Evolutionary conservation across 192 early-diverging fungal genomes (phyloP), one percentile per base, ranked within the genome.

Genomic region (Chytriomyces confervae): DNA sequence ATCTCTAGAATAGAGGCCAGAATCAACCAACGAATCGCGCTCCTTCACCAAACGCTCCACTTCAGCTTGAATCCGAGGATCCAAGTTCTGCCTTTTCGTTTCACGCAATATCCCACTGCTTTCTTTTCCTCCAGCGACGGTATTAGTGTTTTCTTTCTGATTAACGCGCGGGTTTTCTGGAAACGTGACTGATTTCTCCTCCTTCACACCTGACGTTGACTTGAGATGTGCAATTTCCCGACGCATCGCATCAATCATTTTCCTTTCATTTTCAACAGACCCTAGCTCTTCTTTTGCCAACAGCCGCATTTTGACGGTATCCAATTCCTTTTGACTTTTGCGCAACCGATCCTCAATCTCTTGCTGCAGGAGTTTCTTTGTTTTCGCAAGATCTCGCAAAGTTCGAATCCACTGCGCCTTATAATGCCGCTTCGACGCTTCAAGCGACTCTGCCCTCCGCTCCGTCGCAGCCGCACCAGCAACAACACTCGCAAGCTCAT

Each of bases 1-100:
- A 8, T 81, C 80, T n/a, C 76, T 47, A 24, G 61, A 78, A 61
- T 88, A 88, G 9, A 88, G 50, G 4, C 84, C 87, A 45, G 80
- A 81, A 23, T 76, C 62, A 3, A 88, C 60, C 77, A 88, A 67
- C 5, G 81, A 77, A 49, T 80, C 85, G 45, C 80, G 51, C 78
- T 88, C 87, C 13, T 64, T 80, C 6, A 76, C 80, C 8, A 88
- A 76, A 16, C 87, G 61, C 10, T 86, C 87, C 5, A 86, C 77
- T 64, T 86, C 80, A 11, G 53, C 50, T 11, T 72, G n/a, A 5
- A 78, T 66, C 3, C 65, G 63, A 11, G 82, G 79, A 69, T 80
- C 77, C 49, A 86, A 36, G 20, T 69, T 72, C 53, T 71, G 63
- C 50, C 23, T 23, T 7, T 73, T 45, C 8, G 24, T 61, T 43